Percentiles rank a stretch among this genome's conserved stretches.
Conservation (phyloP, 768 basidiomycete genomes). For the Kwoniella mangroviensis region DNA sequence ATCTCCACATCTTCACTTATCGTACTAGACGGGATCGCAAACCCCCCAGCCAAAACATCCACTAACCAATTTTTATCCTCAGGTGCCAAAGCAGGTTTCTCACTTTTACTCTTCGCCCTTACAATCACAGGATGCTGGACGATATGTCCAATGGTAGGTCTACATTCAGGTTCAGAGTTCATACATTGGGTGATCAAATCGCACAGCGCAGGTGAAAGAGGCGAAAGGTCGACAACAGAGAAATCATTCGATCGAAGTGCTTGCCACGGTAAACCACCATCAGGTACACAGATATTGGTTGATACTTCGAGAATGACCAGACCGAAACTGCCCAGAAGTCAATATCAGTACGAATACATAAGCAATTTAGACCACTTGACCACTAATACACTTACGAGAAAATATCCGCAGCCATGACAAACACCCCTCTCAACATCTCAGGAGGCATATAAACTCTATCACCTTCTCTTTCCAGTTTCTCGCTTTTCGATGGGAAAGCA, state of each 20-base stretch:
- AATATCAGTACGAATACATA: slow-evolving; percentile 14
- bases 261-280: slow-evolving; percentile 93
- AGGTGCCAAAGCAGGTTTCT: slow-evolving; percentile 51
- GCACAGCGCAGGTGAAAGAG: slow-evolving; percentile 51
- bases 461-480: slow-evolving; percentile 82
- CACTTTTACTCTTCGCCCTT: slow-evolving; percentile 39
- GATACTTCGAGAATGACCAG: slow-evolving; percentile 95
- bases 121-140: slow-evolving; percentile 50
- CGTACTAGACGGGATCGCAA: background rate
- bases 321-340: slow-evolving; percentile 71
- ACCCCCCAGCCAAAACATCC: slow-evolving; percentile 44
- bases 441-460: slow-evolving; percentile 97
- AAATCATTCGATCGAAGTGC: slow-evolving; percentile 89
- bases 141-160: slow-evolving; percentile 44
- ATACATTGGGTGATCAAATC: slow-evolving; percentile 56
- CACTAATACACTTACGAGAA: slow-evolving; percentile 74
- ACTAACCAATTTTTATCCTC: slow-evolving; percentile 51
- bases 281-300: slow-evolving; percentile 94
- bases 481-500: slow-evolving; percentile 10
- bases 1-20: slow-evolving; percentile 22
- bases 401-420: slow-evolving; percentile 92
- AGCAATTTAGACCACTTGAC: background rate
- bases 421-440: slow-evolving; percentile 88
- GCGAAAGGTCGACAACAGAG: slow-evolving; percentile 62
- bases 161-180: slow-evolving; percentile 39